Evolutionary conservation across 2,329 filamentous ascomycete species (phyloP), one percentile per base, ranked within the genome.

Genomic region (Monosporascus sp.): DNA sequence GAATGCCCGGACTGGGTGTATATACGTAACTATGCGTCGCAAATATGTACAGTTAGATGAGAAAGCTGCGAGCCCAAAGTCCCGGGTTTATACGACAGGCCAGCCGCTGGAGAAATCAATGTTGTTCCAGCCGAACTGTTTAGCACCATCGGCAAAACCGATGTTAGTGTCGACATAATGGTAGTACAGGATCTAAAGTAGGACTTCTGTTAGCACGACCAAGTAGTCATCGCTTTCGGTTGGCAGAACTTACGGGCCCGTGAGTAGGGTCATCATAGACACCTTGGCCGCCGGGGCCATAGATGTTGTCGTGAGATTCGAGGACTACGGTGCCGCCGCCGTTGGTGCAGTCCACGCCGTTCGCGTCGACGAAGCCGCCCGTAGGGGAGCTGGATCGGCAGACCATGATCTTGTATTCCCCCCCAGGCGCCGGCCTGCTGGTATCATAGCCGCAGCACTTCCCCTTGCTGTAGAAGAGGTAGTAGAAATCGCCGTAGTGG

Each of bases 201-300:
- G 2, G 11, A 9, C 11, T 14, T 35, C 31, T 35, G 31, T 35
- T 14, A 35, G 31, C 31, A 14, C 11, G 5, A 14, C 31, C 31
- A 35, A 35, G 31, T 35, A 35, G 31, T 31, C 31, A 16, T 35
- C 8, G 6, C 3, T n/a, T 27, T 8, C 3, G 5, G 27, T 8
- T 16, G 20, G n/a, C 14, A 20, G 2, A 20, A 27, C 43, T 46
- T 27, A 46, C 43, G 17, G 43, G 43, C 8, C 64, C 64, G 43
- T 64, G 53, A 2, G 58, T 63, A 37, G 63, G 68, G 46, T 72
- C 69, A 26, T 65, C 54, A 38, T 68, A 68, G 11, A 73, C 68
- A 6, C 70, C 70, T 65, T 88, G 84, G 38, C 84, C 84, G 56
- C 85, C 85, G 17, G 85, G 85, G 31, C 80, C 85, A 59, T 87